Base-by-base conservation (phyloP, 495 filamentous ascomycete species). In the Glutinoglossum americanum region DNA sequence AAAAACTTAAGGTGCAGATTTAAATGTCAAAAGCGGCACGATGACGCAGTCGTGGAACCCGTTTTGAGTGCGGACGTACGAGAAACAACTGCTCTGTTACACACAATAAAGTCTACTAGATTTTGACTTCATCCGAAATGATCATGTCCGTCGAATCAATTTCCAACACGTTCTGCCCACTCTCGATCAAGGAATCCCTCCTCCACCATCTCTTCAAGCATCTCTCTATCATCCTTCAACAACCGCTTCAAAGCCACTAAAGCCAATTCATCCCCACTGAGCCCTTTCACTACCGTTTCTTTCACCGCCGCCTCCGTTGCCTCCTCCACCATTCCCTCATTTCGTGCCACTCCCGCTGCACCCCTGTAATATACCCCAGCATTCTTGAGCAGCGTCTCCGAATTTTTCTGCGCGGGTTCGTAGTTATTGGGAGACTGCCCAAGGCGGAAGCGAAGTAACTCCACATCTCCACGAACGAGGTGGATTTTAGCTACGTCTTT, bases 291-390 rank as follows among this genome's bases (percentile, higher is more conserved):
- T 57, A 76, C 66, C 2, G 73, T 69, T 59, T 74, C 61, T 56
- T 65, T 66, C 1, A 66, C 23, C 27, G 60, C 58, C 10, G 66
- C 76, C 32, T 80, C 74, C n/a, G 62, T 66, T 59, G 72, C 69
- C 61, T 76, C 71, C 11, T 75, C 71, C 54, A 7, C 17, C 11
- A 27, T 56, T 21, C 33, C 54, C 21, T 3, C 32, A 56, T 56
- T 64, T 37, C 69, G 64, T 51, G 72, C 69, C 27, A 80, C 60
- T 35, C 68, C 73, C 48, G 71, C 71, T 0, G 80, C 80, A 28
- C 80, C 80, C 44, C 78, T 71, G 62, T 82, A 85, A 60, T 78
- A 84, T 10, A 79, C 76, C 33, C 75, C 75, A 2, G 82, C 80
- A 61, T 85, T 85, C 39, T 72, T 73, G 23, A 82, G 59, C 47